Conservation (phyloP, 345 rosid species). For the Populus simonii region DNA sequence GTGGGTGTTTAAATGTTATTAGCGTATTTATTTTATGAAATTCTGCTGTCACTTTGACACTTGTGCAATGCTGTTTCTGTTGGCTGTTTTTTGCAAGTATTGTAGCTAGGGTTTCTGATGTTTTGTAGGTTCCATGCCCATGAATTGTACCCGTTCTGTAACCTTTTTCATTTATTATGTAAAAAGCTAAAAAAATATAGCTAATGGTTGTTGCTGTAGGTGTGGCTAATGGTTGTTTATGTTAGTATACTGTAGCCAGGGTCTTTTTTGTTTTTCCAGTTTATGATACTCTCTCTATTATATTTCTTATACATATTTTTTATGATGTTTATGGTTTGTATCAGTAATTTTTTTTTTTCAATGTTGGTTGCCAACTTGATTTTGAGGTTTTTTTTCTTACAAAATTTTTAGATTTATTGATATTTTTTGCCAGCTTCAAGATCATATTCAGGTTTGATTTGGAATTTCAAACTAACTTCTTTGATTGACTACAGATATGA, state of each 20-base stretch:
- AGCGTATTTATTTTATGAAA: background rate
- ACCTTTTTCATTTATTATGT: background rate
- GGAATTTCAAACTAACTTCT: background rate
- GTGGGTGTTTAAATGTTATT: background rate
- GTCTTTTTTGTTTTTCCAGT: background rate
- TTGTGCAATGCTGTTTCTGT: background rate
- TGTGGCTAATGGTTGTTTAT: no score
- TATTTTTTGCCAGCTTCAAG: background rate
- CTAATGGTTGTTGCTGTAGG: background rate
- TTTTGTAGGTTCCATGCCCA: background rate
- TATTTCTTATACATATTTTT: background rate
- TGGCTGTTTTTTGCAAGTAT: background rate
- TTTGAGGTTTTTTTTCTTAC: background rate
- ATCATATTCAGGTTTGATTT: background rate
- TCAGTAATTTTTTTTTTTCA: background rate
- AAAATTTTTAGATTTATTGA: background rate
- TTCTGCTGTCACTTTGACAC: background rate
- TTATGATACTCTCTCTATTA: background rate
- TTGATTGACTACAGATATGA: constrained; percentile 44
- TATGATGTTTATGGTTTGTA: background rate
- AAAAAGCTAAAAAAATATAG: background rate
- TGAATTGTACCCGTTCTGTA: background rate
- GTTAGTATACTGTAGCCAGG: background rate
- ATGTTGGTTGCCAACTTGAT: background rate
- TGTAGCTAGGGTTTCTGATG: background rate